Percentiles rank a stretch among this genome's conserved stretches.
Conservation (phyloP, 345 rosid genomes). For the Cardamine resedifolia region DNA sequence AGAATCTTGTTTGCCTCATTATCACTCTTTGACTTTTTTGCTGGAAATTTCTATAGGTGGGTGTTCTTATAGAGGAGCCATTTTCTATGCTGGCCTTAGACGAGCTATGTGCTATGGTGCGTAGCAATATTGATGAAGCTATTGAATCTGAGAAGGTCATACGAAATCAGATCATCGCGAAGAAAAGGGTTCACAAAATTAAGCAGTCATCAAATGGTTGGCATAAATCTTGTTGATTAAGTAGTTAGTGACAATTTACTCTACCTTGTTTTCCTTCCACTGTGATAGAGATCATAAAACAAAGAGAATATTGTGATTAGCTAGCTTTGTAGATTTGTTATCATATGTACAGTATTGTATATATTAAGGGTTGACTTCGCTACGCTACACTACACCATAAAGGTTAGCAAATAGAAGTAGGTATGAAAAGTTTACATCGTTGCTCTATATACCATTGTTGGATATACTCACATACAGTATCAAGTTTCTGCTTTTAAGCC, state of each 20-base stretch:
- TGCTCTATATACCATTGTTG: background rate
- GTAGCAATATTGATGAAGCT: slow-evolving; percentile 60
- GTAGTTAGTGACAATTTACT: background rate
- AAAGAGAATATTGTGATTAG: background rate
- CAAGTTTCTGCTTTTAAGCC: background rate
- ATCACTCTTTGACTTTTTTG: background rate
- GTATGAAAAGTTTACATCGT: background rate
- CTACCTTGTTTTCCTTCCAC: background rate
- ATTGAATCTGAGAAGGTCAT: slow-evolving; percentile 54
- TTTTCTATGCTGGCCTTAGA: slow-evolving; percentile 89
- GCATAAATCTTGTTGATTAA: slow-evolving; percentile 45
- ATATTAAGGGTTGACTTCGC: background rate
- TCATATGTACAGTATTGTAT: slow-evolving; percentile 4
- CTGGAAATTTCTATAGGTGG: slow-evolving; percentile 57
- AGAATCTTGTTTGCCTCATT: background rate
- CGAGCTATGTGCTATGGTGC: slow-evolving; percentile 61
- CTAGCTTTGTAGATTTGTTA: slow-evolving; percentile 26
- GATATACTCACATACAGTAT: background rate
- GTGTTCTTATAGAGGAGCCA: slow-evolving; percentile 98
- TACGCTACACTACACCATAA: background rate
- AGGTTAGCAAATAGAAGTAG: slow-evolving; percentile 8
- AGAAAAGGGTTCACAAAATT: slow-evolving; percentile 44
- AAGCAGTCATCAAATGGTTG: slow-evolving; percentile 71
- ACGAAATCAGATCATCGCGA: slow-evolving; percentile 46
- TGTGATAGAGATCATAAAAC: background rate